Percentiles rank a stretch among this genome's conserved stretches.
These are phyloP conservation scores for Apiospora saccharicola DNA, from an alignment of 2,329 filamentous ascomycete species.

Conservation along the genomic window DNA sequence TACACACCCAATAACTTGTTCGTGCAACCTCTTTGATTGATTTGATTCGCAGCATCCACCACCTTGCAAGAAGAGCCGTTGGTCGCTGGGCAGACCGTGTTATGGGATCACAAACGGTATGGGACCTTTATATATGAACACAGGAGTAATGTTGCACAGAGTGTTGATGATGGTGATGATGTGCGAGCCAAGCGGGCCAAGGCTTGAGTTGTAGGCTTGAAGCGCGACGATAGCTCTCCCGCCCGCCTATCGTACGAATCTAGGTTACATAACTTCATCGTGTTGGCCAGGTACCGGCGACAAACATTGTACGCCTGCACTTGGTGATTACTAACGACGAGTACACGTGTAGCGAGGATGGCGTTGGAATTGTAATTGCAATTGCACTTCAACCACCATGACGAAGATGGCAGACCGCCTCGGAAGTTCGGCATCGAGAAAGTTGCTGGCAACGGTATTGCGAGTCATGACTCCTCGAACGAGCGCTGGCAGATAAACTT, in stretches of 20 bases:
- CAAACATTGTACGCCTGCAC: neutral
- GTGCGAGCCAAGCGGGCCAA: neutral
- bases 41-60: neutral
- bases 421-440: neutral
- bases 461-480: conserved; percentile 2
- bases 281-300: neutral
- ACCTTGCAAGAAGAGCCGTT: neutral
- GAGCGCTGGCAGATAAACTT: neutral
- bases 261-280: neutral
- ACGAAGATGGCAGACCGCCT: neutral
- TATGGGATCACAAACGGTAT: neutral
- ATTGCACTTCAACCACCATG: too few species aligned
- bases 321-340: neutral
- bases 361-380: neutral
- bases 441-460: neutral
- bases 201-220: too few species aligned
- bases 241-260: neutral
- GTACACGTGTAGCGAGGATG: neutral
- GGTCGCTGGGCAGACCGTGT: too few species aligned
- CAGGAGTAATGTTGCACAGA: neutral
- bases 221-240: too few species aligned
- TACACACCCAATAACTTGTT: neutral
- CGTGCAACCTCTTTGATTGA: neutral
- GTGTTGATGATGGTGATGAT: neutral
- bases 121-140: neutral